Percentiles rank a stretch among this genome's conserved stretches.
These are phyloP conservation scores for Russula ochroleuca DNA, from an alignment of 768 basidiomycete species.

Conservation along the genomic window DNA sequence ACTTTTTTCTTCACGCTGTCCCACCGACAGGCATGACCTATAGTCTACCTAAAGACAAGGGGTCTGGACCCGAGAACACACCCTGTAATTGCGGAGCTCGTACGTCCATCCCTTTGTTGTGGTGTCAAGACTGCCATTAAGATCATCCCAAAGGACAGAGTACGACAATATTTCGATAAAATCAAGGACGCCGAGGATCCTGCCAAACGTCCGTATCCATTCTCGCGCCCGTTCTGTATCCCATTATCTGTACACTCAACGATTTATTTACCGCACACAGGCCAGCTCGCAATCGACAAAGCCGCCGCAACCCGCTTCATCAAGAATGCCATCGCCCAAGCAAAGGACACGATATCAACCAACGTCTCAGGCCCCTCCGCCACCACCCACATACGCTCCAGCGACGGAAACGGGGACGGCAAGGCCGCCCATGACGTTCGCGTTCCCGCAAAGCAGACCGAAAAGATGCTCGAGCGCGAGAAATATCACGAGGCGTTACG, in stretches of 20 bases:
- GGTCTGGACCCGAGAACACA: conserved; percentile 80
- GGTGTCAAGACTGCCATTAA: no score
- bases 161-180: conserved; percentile 79
- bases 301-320: conserved; percentile 79
- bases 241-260: not conserved
- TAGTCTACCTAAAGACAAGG: conserved; percentile 77
- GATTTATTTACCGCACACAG: conserved; percentile 30
- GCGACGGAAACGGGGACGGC: conserved; percentile 14
- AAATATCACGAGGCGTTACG: conserved; percentile 56
- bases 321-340: conserved; percentile 72
- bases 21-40: not conserved
- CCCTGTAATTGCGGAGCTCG: conserved; percentile 69
- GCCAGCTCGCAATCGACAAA: conserved; percentile 58
- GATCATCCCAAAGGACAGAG: conserved; percentile 53
- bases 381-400: conserved; percentile 26
- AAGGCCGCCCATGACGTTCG: conserved; percentile 22
- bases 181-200: conserved; percentile 71
- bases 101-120: conserved; percentile 31
- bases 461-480: conserved; percentile 68
- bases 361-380: conserved; percentile 21
- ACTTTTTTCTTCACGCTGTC: not conserved
- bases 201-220: conserved; percentile 44
- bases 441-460: conserved; percentile 56
- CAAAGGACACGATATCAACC: conserved; percentile 32
- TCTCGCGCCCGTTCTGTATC: not conserved